These are phyloP conservation scores for Choiromyces venosus DNA, from an alignment of 495 filamentous ascomycete species.

Conservation along the genomic window DNA sequence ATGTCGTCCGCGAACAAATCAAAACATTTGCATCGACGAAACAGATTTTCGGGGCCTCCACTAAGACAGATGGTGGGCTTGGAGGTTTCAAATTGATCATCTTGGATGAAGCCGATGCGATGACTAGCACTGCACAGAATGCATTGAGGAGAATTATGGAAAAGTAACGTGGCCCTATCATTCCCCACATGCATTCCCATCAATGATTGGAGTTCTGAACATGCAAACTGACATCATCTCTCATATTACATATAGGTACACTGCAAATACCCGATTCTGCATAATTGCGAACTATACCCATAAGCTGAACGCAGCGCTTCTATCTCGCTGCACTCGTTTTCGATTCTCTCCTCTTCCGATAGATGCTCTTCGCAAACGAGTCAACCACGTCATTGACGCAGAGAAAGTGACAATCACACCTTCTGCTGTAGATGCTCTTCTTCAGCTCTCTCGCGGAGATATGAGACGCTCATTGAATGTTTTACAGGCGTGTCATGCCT, in stretches of 20 bases:
- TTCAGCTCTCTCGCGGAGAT: conserved; percentile 85
- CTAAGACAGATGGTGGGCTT: conserved; percentile 49
- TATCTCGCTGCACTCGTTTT: conserved; percentile 92
- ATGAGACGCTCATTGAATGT: conserved; percentile 95
- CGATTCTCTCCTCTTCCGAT: conserved; percentile 91
- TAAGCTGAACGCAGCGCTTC: conserved; percentile 89
- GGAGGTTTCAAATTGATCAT: conserved; percentile 91
- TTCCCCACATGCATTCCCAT: not conserved
- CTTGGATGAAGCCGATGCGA: conserved; percentile 95
- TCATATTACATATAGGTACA: conserved; percentile 54
- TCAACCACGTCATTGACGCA: conserved; percentile 84
- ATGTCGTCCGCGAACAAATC: conserved; percentile 97
- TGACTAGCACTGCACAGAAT: conserved; percentile 97
- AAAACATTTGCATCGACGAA: conserved; percentile 88
- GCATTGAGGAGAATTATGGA: conserved; percentile 97
- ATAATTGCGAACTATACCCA: conserved; percentile 99
- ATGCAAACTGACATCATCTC: conserved; percentile 4
- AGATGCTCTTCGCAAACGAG: conserved; percentile 68
- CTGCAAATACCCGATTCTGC: conserved; percentile 94
- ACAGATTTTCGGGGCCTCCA: conserved; percentile 53
- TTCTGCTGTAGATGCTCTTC: conserved; percentile 72
- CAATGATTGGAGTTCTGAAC: not conserved
- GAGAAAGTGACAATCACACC: conserved; percentile 76
- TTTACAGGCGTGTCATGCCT: conserved; percentile 88
- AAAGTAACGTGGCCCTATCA: conserved; percentile 48